Evolutionary conservation across 2,329 filamentous ascomycete genomes (phyloP), one percentile per base, ranked within the genome.

Genomic region (Amesomyces nigricolor): DNA sequence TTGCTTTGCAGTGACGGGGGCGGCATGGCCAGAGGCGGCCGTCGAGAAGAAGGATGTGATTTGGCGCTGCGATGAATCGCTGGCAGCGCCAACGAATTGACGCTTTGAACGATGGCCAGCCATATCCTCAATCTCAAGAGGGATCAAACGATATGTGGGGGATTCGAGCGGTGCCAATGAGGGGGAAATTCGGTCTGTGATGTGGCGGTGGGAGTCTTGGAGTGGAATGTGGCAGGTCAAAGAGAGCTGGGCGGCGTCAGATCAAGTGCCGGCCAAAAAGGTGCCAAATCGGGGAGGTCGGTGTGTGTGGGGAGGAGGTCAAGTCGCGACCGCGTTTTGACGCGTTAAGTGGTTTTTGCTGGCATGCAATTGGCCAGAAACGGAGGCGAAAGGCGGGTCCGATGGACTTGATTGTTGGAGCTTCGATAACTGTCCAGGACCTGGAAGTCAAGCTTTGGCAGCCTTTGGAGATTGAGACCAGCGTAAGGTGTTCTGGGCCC

Each of bases 21-120:
- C 29, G 73, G 72, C 26, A 78, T 70, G 42, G 67, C 63, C 14
- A 62, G 69, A 53, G 17, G 58, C 40, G 45, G 62, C 49, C 50
- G 61, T 60, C 56, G 67, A 64, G 71, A 86, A 86, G 73, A 83
- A 86, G 52, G 78, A 80, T 17, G 83, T 86, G 66, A 86, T 86
- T 54, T 83, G 81, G 55, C 80, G 77, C 65, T 85, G 81, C 8
- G 78, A 66, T 10, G 79, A 74, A 64, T 85, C 79, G 68, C 77
- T 78, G 47, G 81, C 72, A 51, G 79, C 76, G 64, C 82, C 82
- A 54, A 79, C 77, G 66, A 85, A 85, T 57, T 77, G 80, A 48
- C 82, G 80, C 73, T 86, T 86, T 51, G 75, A 75, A 65, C 80
- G 75, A 26, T 78, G 76, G 53, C 69, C 72, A 30, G 79, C 77